Conservation (phyloP, 2,329 filamentous ascomycete species). For the Aspergillus luchuensis region DNA sequence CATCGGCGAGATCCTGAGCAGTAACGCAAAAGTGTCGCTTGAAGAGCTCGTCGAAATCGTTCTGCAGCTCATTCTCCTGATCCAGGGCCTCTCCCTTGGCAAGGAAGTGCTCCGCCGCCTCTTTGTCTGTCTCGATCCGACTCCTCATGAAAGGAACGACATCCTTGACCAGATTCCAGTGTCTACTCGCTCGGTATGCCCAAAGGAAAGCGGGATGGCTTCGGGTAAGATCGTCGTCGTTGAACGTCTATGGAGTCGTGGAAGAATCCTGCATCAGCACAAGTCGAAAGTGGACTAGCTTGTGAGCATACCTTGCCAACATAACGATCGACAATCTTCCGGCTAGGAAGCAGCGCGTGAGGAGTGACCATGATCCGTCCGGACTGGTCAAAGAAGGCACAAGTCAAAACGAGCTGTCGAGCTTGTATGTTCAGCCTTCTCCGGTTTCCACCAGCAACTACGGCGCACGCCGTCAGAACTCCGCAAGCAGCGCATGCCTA, state of each 20-base stretch:
- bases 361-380: constrained; percentile 51
- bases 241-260: constrained; percentile 48
- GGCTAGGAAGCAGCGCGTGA: constrained; percentile 45
- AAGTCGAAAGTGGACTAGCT: background rate
- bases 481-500: constrained; percentile 65
- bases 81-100: constrained; percentile 41
- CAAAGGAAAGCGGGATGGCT: constrained; percentile 81
- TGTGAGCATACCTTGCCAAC: constrained; percentile 58
- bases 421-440: constrained; percentile 60
- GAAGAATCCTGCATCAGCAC: background rate
- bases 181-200: constrained; percentile 78
- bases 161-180: constrained; percentile 70
- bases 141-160: constrained; percentile 71
- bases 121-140: constrained; percentile 62
- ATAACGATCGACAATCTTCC: constrained; percentile 78
- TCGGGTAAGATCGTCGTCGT: constrained; percentile 73
- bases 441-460: constrained; percentile 57
- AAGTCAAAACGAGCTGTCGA: constrained; percentile 58
- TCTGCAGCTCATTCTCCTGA: constrained; percentile 57
- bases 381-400: constrained; percentile 47
- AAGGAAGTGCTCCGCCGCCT: constrained; percentile 51
- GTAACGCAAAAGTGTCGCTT: constrained; percentile 82
- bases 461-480: constrained; percentile 58
- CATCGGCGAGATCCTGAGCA: constrained; percentile 70
- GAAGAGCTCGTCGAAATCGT: constrained; percentile 74